Percentiles rank a stretch among this genome's conserved stretches.
These are phyloP conservation scores for Aspergillus aculeatinus DNA, from an alignment of 2,329 filamentous ascomycete genomes.

Conservation along the genomic window DNA sequence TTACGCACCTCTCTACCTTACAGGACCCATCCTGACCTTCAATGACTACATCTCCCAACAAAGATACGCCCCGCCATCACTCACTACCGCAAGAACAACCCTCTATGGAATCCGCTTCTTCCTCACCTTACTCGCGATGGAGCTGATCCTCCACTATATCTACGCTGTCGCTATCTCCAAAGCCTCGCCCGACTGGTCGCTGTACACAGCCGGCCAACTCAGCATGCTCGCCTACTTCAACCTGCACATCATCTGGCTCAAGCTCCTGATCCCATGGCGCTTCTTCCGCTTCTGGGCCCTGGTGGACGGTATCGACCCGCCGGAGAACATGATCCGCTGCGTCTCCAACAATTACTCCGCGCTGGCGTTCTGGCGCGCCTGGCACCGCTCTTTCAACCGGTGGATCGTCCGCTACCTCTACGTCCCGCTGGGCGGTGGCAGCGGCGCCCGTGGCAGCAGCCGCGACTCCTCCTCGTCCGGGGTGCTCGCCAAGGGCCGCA, in stretches of 20 bases:
- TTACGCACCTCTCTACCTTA: slow-evolving; percentile 89
- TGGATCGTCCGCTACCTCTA: slow-evolving; percentile 95
- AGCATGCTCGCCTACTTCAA: slow-evolving; percentile 93
- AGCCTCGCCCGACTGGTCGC: slow-evolving; percentile 71
- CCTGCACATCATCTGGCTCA: slow-evolving; percentile 95
- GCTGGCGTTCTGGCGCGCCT: slow-evolving; percentile 88
- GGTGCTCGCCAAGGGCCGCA: slow-evolving; percentile 53
- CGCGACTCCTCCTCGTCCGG: slow-evolving; percentile 25
- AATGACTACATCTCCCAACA: slow-evolving; percentile 94
- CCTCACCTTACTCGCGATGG: slow-evolving; percentile 80
- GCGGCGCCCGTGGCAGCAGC: slow-evolving; percentile 27
- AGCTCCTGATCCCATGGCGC: slow-evolving; percentile 94
- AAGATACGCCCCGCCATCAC: slow-evolving; percentile 69
- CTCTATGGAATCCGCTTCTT: slow-evolving; percentile 83
- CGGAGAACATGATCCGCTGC: slow-evolving; percentile 97
- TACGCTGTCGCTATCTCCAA: slow-evolving; percentile 93
- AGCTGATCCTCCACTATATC: slow-evolving; percentile 84
- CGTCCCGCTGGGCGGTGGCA: slow-evolving; percentile 77
- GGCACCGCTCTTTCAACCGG: slow-evolving; percentile 93
- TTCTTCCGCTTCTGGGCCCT: slow-evolving; percentile 97
- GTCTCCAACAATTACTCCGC: slow-evolving; percentile 93
- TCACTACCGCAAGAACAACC: slow-evolving; percentile 68
- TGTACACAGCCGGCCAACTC: slow-evolving; percentile 84
- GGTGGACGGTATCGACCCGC: slow-evolving; percentile 85
- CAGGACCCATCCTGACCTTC: slow-evolving; percentile 92